phyloP scores from a whole-genome alignment of 1,139 yeast species.

The Geotrichum fermentans region DNA sequence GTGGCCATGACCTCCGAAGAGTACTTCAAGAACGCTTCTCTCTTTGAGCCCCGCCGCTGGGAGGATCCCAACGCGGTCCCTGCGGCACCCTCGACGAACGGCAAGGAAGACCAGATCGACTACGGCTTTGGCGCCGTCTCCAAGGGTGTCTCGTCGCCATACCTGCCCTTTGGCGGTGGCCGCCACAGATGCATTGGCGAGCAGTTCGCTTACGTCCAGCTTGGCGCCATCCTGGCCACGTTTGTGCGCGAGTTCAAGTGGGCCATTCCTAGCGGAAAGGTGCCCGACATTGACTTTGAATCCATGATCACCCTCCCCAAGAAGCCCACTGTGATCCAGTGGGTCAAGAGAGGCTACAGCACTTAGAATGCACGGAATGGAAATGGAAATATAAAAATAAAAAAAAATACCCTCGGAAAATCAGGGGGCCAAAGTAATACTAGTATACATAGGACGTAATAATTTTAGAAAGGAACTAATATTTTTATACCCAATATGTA shows the following conservation, averaged over 20 bases:
- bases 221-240: slow-evolving; percentile 77
- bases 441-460: background rate
- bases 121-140: slow-evolving; percentile 95
- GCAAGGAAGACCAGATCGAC: slow-evolving; percentile 52
- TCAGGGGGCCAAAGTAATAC: background rate
- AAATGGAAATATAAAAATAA: too few species aligned
- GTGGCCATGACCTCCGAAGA: slow-evolving; percentile 72
- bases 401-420: background rate
- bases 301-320: slow-evolving; percentile 92
- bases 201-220: slow-evolving; percentile 92
- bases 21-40: slow-evolving; percentile 65
- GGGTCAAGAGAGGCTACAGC: slow-evolving; percentile 43
- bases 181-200: slow-evolving; percentile 99
- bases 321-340: slow-evolving; percentile 70
- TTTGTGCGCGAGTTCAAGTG: slow-evolving; percentile 74
- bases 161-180: slow-evolving; percentile 98
- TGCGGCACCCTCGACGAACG: slow-evolving; percentile 27
- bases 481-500: background rate
- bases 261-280: slow-evolving; percentile 51
- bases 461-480: too few species aligned
- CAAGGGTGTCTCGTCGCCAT: slow-evolving; percentile 93
- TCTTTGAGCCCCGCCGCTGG: slow-evolving; percentile 89
- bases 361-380: background rate
- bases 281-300: slow-evolving; percentile 80
- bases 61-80: slow-evolving; percentile 43